These are phyloP conservation scores for Hondaea fermentalgiana DNA, from an alignment of 108 stramenopile genomes.

Conservation along the genomic window DNA sequence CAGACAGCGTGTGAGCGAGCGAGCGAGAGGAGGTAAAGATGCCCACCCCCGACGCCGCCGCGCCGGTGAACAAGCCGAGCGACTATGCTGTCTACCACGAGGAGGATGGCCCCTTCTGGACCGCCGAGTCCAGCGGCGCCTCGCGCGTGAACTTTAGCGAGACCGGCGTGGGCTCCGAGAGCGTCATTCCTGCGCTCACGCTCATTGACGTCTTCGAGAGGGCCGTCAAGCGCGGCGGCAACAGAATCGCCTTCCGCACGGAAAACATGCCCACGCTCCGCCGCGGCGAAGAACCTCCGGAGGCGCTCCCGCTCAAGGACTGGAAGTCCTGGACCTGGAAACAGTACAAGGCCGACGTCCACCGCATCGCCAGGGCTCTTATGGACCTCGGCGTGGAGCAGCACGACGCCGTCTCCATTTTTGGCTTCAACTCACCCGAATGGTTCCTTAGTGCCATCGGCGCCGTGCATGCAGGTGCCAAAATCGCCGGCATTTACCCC, in stretches of 20 bases:
- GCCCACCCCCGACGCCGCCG: neutral
- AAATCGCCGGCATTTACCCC: slow-evolving; percentile 60
- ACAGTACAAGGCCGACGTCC: slow-evolving; percentile 37
- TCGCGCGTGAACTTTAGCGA: neutral
- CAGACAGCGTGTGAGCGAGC: too few species aligned
- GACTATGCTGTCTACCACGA: neutral
- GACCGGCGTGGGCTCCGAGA: neutral
- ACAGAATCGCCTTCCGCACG: neutral
- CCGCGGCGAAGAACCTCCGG: neutral
- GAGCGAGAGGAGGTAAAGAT: neutral
- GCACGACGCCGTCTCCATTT: slow-evolving; percentile 54
- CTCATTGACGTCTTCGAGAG: neutral
- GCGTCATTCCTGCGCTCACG: neutral
- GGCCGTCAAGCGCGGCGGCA: neutral
- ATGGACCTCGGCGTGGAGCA: slow-evolving; percentile 53
- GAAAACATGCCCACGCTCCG: neutral
- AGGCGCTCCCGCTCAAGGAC: neutral
- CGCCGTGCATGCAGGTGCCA: slow-evolving; percentile 57
- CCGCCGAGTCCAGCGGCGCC: neutral
- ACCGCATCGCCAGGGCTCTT: slow-evolving; percentile 53
- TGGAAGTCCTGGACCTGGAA: slow-evolving; percentile 42
- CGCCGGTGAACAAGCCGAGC: neutral
- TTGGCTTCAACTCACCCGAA: slow-evolving; percentile 62
- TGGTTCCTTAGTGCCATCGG: slow-evolving; percentile 57
- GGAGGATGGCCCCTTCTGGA: neutral